Evolutionary conservation across 2,329 filamentous ascomycete species (phyloP).

Genomic region (Calonectria pauciramosa): DNA sequence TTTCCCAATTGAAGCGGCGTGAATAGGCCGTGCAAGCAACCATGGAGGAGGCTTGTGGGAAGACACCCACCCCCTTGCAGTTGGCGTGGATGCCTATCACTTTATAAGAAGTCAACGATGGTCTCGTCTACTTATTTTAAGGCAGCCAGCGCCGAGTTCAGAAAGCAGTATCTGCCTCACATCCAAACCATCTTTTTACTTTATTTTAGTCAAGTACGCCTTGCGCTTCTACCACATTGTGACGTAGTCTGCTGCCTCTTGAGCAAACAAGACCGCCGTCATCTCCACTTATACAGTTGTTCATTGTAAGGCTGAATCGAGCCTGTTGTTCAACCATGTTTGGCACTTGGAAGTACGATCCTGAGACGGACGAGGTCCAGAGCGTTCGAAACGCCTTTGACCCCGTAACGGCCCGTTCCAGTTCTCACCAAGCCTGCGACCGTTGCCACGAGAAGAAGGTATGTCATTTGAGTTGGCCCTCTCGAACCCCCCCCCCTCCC

Average conservation of each 20-base stretch:
- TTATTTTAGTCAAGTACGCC: conserved; percentile 6
- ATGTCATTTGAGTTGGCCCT: background rate
- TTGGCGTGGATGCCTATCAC: conserved; percentile 21
- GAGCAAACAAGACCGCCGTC: conserved; percentile 9
- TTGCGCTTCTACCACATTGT: background rate
- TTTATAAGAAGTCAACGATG: conserved; percentile 20
- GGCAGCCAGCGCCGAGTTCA: conserved; percentile 4
- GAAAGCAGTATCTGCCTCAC: background rate
- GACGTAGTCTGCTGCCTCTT: background rate
- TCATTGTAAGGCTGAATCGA: background rate
- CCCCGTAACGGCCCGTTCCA: conserved; percentile 54
- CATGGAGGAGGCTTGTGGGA: conserved; percentile 21
- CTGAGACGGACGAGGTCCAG: conserved; percentile 54
- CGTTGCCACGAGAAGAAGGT: conserved; percentile 58
- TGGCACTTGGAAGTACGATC: conserved; percentile 56
- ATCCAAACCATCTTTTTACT: conserved; percentile 3
- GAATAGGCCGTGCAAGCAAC: background rate
- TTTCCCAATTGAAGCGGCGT: background rate
- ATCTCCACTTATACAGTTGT: conserved; percentile 16
- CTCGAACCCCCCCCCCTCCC: background rate
- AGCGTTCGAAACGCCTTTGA: conserved; percentile 53
- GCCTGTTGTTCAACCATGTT: conserved; percentile 47
- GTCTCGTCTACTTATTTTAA: conserved; percentile 14
- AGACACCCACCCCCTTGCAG: background rate
- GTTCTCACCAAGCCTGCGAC: conserved; percentile 55